phyloP scores from a whole-genome alignment of 768 basidiomycete species.

The Pleurotus djamor region DNA sequence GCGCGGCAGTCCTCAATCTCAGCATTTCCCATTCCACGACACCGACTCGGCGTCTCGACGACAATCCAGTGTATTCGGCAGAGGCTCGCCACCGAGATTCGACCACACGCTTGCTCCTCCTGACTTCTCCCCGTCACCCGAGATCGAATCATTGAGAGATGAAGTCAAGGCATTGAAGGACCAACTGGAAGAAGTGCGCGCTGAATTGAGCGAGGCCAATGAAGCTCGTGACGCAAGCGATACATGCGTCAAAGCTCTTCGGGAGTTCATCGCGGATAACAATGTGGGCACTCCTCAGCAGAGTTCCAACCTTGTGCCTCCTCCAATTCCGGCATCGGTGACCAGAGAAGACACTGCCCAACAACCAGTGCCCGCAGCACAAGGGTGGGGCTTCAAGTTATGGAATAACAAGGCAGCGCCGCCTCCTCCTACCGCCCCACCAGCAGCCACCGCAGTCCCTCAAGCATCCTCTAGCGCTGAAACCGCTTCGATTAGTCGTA shows the following conservation, averaged over 20 bases:
- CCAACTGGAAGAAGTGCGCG: slow-evolving; percentile 61
- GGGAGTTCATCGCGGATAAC: slow-evolving; percentile 80
- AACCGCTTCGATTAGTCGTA: slow-evolving; percentile 52
- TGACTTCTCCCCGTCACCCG: slow-evolving; percentile 22
- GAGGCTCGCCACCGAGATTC: slow-evolving; percentile 40
- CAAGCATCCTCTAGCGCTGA: slow-evolving; percentile 19
- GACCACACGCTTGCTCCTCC: slow-evolving; percentile 26
- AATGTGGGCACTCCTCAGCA: slow-evolving; percentile 43
- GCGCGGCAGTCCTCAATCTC: slow-evolving; percentile 30
- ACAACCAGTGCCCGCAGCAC: slow-evolving; percentile 9
- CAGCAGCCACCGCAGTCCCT: slow-evolving; percentile 15
- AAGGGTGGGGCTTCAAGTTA: slow-evolving; percentile 71
- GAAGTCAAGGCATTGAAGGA: slow-evolving; percentile 56
- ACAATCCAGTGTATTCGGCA: slow-evolving; percentile 53
- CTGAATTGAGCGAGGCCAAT: slow-evolving; percentile 71
- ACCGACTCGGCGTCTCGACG: slow-evolving; percentile 29
- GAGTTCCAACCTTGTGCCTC: slow-evolving; percentile 30
- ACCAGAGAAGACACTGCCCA: slow-evolving; percentile 28
- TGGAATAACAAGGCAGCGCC: slow-evolving; percentile 45
- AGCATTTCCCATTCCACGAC: slow-evolving; percentile 32
- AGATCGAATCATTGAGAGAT: slow-evolving; percentile 56
- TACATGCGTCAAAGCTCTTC: slow-evolving; percentile 75
- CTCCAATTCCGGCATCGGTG: slow-evolving; percentile 37
- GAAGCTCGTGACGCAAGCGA: slow-evolving; percentile 91
- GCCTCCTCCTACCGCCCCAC: slow-evolving; percentile 19